These are phyloP conservation scores for Aspergillus jensenii DNA, from an alignment of 2,329 filamentous ascomycete species.

Conservation along the genomic window DNA sequence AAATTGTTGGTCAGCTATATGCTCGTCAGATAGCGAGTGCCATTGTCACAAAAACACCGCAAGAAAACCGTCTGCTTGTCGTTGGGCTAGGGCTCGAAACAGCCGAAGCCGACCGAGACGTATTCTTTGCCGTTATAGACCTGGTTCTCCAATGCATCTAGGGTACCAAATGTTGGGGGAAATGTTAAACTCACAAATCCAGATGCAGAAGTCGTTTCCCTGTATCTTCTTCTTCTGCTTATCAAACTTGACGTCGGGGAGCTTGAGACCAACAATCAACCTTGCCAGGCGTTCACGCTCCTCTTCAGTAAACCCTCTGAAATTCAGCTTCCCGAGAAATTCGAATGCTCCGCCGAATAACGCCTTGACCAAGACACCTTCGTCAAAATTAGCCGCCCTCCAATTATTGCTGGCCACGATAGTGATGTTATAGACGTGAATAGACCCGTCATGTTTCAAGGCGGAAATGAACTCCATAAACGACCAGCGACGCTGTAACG, in stretches of 20 bases:
- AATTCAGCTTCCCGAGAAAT: slow-evolving; percentile 12
- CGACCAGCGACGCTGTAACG: slow-evolving; percentile 15
- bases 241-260: slow-evolving; percentile 11
- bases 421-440: slow-evolving; percentile 13
- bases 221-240: slow-evolving; percentile 10
- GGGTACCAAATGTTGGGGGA: slow-evolving; percentile 7
- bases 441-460: slow-evolving; percentile 9
- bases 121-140: slow-evolving; percentile 45
- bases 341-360: slow-evolving; percentile 17
- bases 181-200: slow-evolving; percentile 12
- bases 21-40: slow-evolving; percentile 85
- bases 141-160: slow-evolving; percentile 44
- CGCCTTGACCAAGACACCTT: slow-evolving; percentile 14
- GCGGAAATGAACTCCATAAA: slow-evolving; percentile 16
- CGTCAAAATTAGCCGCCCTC: slow-evolving; percentile 17
- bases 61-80: slow-evolving; percentile 59
- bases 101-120: slow-evolving; percentile 40
- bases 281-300: slow-evolving; percentile 8
- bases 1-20: slow-evolving; percentile 82
- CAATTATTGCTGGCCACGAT: slow-evolving; percentile 18
- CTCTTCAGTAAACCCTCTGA: slow-evolving; percentile 16
- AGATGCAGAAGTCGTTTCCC: slow-evolving; percentile 8
- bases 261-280: slow-evolving; percentile 5
- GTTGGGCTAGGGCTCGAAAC: slow-evolving; percentile 58
- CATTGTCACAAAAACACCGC: slow-evolving; percentile 68